Evolutionary conservation across 495 filamentous ascomycete species (phyloP).

Genomic region (Aspergillus homomorphus): DNA sequence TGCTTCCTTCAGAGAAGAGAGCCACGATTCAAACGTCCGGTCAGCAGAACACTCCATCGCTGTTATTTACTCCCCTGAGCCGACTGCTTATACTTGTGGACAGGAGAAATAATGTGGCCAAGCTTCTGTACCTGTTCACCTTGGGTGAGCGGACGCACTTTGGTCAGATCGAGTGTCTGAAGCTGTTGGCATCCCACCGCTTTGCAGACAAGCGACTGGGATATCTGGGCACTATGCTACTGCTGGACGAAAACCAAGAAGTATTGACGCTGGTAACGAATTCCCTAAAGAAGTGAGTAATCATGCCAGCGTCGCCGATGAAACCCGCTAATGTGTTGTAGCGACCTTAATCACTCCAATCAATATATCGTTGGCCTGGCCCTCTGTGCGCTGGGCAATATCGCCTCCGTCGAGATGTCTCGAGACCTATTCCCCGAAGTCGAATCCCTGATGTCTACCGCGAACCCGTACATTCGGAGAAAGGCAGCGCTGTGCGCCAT

Average conservation of each 20-base stretch:
- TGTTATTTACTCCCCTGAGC: conserved; percentile 2
- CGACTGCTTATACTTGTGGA: conserved; percentile 24
- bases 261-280: conserved; percentile 96
- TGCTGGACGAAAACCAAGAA: conserved; percentile 98
- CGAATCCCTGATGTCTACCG: conserved; percentile 81
- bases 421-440: conserved; percentile 94
- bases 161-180: conserved; percentile 98
- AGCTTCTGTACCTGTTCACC: conserved; percentile 96
- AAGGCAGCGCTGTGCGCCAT: conserved; percentile 99
- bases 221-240: conserved; percentile 91
- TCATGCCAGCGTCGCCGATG: conserved; percentile 1
- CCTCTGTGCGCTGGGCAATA: conserved; percentile 93
- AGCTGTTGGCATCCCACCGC: conserved; percentile 90
- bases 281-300: conserved; percentile 83
- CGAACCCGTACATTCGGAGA: conserved; percentile 93
- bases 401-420: conserved; percentile 98
- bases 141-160: conserved; percentile 98
- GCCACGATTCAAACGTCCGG: conserved; percentile 84
- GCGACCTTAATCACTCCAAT: conserved; percentile 94
- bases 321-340: conserved; percentile 35
- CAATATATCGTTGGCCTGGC: conserved; percentile 98
- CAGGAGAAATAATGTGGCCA: conserved; percentile 98
- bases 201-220: conserved; percentile 98
- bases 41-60: conserved; percentile 35
- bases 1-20: conserved; percentile 96